Percentiles rank a stretch among this genome's conserved stretches.
phyloP scores from a whole-genome alignment of 495 filamentous ascomycete species.

The Aspergillus sclerotioniger region DNA sequence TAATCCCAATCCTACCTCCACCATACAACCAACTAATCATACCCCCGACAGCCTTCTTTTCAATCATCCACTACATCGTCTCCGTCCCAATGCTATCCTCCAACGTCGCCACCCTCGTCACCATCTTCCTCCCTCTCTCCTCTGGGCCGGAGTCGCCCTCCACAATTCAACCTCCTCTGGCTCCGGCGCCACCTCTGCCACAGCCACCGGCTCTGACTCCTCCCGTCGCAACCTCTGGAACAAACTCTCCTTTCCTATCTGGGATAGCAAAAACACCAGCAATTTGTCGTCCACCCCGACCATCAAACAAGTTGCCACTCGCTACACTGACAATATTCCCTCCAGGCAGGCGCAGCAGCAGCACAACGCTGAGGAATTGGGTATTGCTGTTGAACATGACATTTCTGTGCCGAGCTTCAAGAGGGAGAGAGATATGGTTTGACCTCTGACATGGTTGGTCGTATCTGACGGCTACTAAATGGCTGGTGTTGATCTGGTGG shows the following conservation, averaged over 20 bases:
- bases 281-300: background rate
- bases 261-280: slow-evolving; percentile 6
- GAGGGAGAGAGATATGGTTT: slow-evolving; percentile 7
- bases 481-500: too few relatives aligned
- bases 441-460: background rate
- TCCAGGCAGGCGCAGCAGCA: slow-evolving; percentile 11
- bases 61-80: slow-evolving; percentile 57
- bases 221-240: slow-evolving; percentile 33
- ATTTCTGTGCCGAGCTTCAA: slow-evolving; percentile 27
- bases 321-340: slow-evolving; percentile 26
- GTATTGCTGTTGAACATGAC: slow-evolving; percentile 36
- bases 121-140: slow-evolving; percentile 75
- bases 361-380: slow-evolving; percentile 21
- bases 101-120: slow-evolving; percentile 63
- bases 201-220: slow-evolving; percentile 3
- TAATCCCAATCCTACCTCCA: slow-evolving; percentile 8
- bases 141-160: slow-evolving; percentile 62
- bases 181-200: slow-evolving; percentile 1
- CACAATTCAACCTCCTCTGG: slow-evolving; percentile 14
- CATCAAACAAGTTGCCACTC: slow-evolving; percentile 20
- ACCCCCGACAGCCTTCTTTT: slow-evolving; percentile 59
- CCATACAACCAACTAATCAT: slow-evolving; percentile 4
- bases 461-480: too few relatives aligned
- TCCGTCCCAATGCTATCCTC: slow-evolving; percentile 58
- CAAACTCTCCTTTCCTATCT: slow-evolving; percentile 18